These are phyloP conservation scores for Dothistroma septosporum DNA, from an alignment of 2,329 filamentous ascomycete species.

Conservation along the genomic window DNA sequence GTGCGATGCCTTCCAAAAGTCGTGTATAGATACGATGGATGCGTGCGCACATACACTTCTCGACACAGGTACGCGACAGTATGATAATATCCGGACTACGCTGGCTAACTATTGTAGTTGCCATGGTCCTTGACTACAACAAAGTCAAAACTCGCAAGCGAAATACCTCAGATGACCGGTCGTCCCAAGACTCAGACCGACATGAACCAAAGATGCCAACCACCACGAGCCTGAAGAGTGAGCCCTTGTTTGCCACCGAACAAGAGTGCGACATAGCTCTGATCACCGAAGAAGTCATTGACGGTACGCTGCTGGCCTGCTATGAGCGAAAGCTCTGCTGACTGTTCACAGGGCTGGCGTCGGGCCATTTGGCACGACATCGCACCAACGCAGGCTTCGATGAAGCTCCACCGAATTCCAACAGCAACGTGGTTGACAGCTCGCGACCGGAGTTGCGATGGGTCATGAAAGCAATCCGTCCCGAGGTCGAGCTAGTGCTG, in stretches of 20 bases:
- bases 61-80: constrained; percentile 10
- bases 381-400: constrained; percentile 19
- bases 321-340: not conserved
- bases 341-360: constrained; percentile 5
- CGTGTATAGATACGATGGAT: constrained; percentile 22
- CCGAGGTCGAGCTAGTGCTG: constrained; percentile 36
- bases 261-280: constrained; percentile 19
- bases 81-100: not conserved
- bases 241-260: constrained; percentile 18
- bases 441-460: constrained; percentile 10
- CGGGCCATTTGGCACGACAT: constrained; percentile 13
- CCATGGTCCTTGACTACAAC: constrained; percentile 24
- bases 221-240: constrained; percentile 7
- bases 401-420: constrained; percentile 5
- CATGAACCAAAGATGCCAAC: constrained; percentile 11
- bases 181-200: constrained; percentile 10
- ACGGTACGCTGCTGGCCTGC: constrained; percentile 7
- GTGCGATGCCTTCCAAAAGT: constrained; percentile 23
- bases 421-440: constrained; percentile 1
- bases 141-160: constrained; percentile 15
- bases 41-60: constrained; percentile 20
- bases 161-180: constrained; percentile 8
- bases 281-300: constrained; percentile 21
- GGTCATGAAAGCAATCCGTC: constrained; percentile 17
- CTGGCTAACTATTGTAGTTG: not conserved